Conservation (phyloP, 75 land plant species). For the Pinus taeda region DNA sequence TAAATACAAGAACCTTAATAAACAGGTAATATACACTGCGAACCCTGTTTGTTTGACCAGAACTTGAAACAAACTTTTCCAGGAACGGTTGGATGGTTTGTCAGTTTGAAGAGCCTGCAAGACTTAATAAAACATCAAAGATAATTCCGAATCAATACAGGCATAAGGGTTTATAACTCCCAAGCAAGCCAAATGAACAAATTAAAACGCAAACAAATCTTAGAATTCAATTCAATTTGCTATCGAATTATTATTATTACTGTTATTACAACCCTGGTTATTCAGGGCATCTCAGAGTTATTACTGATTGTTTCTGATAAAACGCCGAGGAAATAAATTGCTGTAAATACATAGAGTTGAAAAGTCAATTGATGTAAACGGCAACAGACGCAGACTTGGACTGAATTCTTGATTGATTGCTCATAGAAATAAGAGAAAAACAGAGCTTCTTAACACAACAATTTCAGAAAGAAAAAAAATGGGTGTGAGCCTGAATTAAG, state of each 20-base stretch:
- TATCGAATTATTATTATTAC: neutral
- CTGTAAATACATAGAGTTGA: too few relatives aligned
- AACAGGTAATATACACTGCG: too few relatives aligned
- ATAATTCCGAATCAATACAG: neutral
- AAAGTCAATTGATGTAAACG: too few relatives aligned
- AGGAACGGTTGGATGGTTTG: neutral
- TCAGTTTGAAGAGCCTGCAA: neutral
- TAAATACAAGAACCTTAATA: neutral
- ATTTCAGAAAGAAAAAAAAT: neutral
- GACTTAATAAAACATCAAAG: neutral
- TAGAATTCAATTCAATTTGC: neutral
- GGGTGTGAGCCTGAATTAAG: too few relatives aligned
- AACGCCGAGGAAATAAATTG: too few relatives aligned
- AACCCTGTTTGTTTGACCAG: neutral
- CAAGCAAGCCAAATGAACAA: neutral
- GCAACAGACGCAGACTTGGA: too few relatives aligned
- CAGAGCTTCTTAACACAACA: neutral
- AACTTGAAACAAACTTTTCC: neutral
- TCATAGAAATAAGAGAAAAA: neutral
- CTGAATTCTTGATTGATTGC: neutral
- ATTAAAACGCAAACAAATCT: neutral
- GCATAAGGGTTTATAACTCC: neutral
- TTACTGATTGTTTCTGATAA: too few relatives aligned
- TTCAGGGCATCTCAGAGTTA: neutral
- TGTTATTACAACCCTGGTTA: neutral